Evolutionary conservation across 2,329 filamentous ascomycete genomes (phyloP).

Genomic region (Talaromyces albobiverticillius): DNA sequence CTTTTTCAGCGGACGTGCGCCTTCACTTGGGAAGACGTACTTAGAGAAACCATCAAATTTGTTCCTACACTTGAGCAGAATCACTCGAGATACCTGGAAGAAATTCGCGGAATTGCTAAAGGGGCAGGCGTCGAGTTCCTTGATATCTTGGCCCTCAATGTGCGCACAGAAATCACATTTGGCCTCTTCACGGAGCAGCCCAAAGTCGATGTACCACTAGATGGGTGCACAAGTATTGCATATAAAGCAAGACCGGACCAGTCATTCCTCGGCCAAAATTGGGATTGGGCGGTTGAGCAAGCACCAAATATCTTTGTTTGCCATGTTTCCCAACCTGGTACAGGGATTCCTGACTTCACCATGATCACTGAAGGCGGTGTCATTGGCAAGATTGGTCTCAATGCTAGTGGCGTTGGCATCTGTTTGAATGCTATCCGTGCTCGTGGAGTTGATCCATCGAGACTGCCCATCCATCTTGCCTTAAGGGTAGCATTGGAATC

Average conservation of each 20-base stretch:
- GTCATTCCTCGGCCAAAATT: conserved; percentile 53
- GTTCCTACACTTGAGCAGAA: background rate
- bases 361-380: background rate
- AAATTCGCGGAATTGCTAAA: conserved; percentile 54
- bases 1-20: too few species aligned
- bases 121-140: conserved; percentile 48
- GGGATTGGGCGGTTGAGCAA: conserved; percentile 57
- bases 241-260: conserved; percentile 44
- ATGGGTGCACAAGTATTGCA: conserved; percentile 57
- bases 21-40: too few species aligned
- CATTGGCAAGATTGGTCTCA: background rate
- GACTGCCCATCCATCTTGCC: background rate
- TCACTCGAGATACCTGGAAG: conserved; percentile 17
- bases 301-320: conserved; percentile 38
- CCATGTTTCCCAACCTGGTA: too few species aligned
- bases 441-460: background rate
- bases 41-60: too few species aligned
- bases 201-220: conserved; percentile 20
- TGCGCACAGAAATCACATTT: conserved; percentile 59
- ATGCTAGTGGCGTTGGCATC: background rate
- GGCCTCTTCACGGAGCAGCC: too few species aligned
- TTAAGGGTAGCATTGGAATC: background rate
- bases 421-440: background rate
- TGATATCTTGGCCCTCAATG: conserved; percentile 58
- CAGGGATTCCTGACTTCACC: background rate